phyloP scores from a whole-genome alignment of 345 rosid species.

The Hibiscus syriacus region DNA sequence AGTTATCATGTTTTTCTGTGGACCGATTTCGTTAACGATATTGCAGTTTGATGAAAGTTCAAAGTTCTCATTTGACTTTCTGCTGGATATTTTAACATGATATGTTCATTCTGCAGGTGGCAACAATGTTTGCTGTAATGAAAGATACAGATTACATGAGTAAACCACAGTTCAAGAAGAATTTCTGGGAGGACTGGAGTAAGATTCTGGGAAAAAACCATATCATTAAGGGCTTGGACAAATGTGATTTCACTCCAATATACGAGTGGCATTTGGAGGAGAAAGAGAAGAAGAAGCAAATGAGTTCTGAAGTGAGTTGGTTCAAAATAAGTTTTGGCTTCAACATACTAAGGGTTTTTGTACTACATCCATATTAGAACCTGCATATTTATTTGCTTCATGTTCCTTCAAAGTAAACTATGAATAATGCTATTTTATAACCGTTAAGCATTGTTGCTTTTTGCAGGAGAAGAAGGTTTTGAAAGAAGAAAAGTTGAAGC shows the following conservation, averaged over 20 bases:
- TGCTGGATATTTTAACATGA: slow-evolving; percentile 10
- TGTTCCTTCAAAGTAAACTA: slow-evolving; percentile 7
- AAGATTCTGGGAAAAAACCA: slow-evolving; percentile 74
- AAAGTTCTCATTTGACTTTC: slow-evolving; percentile 6
- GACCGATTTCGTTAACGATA: background rate
- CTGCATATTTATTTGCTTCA: background rate
- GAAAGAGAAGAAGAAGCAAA: slow-evolving; percentile 96
- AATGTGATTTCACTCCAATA: slow-evolving; percentile 80
- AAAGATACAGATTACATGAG: slow-evolving; percentile 82
- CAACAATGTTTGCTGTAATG: slow-evolving; percentile 97
- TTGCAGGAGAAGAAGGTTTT: slow-evolving; percentile 79
- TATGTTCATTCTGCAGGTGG: slow-evolving; percentile 60
- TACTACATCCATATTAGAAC: background rate
- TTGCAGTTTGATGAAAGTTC: slow-evolving; percentile 1
- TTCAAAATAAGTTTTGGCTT: background rate
- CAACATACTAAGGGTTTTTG: background rate
- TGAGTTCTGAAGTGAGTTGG: slow-evolving; percentile 77
- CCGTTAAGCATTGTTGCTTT: background rate
- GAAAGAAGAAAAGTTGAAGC: slow-evolving; percentile 86
- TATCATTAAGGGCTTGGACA: slow-evolving; percentile 66
- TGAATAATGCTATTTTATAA: slow-evolving; percentile 1
- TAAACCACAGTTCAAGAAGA: slow-evolving; percentile 75
- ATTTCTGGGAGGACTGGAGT: slow-evolving; percentile 94
- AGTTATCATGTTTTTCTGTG: background rate
- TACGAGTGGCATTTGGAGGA: slow-evolving; percentile 84